Evolutionary conservation across 345 rosid species (phyloP).

Genomic region (Rhizophora apiculata): DNA sequence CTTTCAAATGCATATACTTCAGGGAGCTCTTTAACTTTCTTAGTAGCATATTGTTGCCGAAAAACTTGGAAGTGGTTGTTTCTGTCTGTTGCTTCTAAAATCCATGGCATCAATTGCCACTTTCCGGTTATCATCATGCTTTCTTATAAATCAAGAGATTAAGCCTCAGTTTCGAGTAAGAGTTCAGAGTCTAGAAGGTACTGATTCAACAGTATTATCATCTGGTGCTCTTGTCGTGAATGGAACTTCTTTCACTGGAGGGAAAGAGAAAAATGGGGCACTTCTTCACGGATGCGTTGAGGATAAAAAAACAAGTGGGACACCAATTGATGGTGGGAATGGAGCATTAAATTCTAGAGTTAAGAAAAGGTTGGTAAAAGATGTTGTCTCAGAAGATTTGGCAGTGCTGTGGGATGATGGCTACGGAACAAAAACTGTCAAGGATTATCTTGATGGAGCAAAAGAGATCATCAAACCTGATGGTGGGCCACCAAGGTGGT

Average conservation of each 20-base stretch:
- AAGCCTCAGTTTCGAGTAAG: slow-evolving; percentile 38
- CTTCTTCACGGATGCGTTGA: slow-evolving; percentile 24
- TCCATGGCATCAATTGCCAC: slow-evolving; percentile 23
- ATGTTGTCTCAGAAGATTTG: slow-evolving; percentile 36
- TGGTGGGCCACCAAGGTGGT: slow-evolving; percentile 81
- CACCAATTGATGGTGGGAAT: slow-evolving; percentile 6
- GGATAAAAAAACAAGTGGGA: slow-evolving; percentile 4
- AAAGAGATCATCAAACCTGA: slow-evolving; percentile 56
- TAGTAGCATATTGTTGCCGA: neutral
- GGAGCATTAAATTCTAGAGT: neutral
- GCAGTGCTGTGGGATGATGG: slow-evolving; percentile 81
- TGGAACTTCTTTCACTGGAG: slow-evolving; percentile 28
- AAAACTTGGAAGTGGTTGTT: neutral
- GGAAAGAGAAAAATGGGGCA: slow-evolving; percentile 22
- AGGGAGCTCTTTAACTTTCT: too few species aligned
- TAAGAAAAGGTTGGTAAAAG: slow-evolving; percentile 26
- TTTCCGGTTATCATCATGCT: slow-evolving; percentile 26
- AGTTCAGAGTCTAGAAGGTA: slow-evolving; percentile 40
- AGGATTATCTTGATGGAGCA: slow-evolving; percentile 55
- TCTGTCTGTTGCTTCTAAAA: neutral
- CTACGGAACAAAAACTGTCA: slow-evolving; percentile 49
- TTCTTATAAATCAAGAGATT: slow-evolving; percentile 16
- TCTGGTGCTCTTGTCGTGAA: slow-evolving; percentile 33
- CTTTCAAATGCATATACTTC: too few species aligned
- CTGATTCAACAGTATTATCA: slow-evolving; percentile 31